phyloP scores from a whole-genome alignment of 1,284 basidiomycete genomes.

The Tausonia pullulans region DNA sequence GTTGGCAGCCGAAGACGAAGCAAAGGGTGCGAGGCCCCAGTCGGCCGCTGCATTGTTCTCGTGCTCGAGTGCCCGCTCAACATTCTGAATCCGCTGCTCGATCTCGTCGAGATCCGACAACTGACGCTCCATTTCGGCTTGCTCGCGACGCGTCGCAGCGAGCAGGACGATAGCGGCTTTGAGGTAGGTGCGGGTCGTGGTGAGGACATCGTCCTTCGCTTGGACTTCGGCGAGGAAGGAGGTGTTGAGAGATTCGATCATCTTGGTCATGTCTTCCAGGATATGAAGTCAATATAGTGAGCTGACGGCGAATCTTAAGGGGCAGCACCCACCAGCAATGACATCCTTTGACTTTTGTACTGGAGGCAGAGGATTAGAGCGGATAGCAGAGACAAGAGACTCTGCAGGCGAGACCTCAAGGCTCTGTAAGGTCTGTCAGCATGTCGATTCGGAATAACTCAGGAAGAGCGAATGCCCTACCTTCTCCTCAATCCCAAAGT shows the following conservation, averaged over 20 bases:
- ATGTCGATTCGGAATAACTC: conserved; percentile 15
- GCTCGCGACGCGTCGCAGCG: conserved; percentile 62
- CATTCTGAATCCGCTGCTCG: conserved; percentile 61
- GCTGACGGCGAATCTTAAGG: background rate
- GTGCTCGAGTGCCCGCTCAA: conserved; percentile 62
- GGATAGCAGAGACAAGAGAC: conserved; percentile 56
- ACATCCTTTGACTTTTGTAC: conserved; percentile 84
- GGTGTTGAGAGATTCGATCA: conserved; percentile 62
- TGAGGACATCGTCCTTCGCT: conserved; percentile 72
- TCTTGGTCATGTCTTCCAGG: conserved; percentile 62
- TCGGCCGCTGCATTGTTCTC: conserved; percentile 34
- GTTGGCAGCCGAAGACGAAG: background rate
- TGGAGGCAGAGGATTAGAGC: conserved; percentile 56
- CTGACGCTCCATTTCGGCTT: conserved; percentile 50
- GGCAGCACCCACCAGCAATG: conserved; percentile 51
- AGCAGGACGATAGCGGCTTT: conserved; percentile 81
- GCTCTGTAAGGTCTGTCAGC: conserved; percentile 24
- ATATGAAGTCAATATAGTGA: background rate
- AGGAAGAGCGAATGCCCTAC: conserved; percentile 41
- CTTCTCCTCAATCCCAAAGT: conserved; percentile 87
- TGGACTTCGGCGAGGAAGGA: conserved; percentile 79
- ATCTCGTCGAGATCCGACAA: conserved; percentile 67
- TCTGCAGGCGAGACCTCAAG: conserved; percentile 53
- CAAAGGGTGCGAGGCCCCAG: too few species aligned
- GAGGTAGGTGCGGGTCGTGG: conserved; percentile 73